A percentile compares a stretch with the other conserved stretches of the same genome.
Evolutionary conservation across 176 grass and related monocot genomes (phyloP).

Genomic region (Paspalum vaginatum): DNA sequence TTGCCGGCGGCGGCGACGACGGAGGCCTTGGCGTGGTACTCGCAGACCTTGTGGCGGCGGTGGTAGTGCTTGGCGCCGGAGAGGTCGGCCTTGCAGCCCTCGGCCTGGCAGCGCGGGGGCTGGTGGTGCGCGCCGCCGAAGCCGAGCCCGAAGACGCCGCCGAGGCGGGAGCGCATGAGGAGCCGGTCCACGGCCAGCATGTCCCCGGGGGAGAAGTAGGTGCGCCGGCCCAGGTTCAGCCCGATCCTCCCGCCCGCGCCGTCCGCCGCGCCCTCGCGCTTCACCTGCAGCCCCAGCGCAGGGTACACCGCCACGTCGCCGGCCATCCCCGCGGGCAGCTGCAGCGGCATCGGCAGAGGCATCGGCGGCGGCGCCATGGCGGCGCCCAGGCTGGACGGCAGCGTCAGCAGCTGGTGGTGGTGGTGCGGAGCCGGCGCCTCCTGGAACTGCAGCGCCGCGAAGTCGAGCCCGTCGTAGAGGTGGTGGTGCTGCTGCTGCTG

Average conservation of each 20-base stretch:
- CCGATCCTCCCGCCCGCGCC: constrained; percentile 51
- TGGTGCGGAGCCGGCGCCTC: neutral
- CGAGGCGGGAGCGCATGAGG: constrained; percentile 52
- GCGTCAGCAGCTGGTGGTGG: constrained; percentile 50
- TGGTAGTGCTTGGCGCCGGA: constrained; percentile 95
- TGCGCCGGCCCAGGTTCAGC: constrained; percentile 79
- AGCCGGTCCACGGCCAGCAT: constrained; percentile 62
- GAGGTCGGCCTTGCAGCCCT: constrained; percentile 86
- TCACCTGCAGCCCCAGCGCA: constrained; percentile 55
- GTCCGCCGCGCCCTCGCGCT: constrained; percentile 55
- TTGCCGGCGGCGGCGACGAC: constrained; percentile 65
- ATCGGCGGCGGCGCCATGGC: constrained; percentile 42
- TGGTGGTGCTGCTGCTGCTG: constrained; percentile 45
- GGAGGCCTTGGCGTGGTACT: constrained; percentile 94
- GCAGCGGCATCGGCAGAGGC: constrained; percentile 45
- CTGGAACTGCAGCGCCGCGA: constrained; percentile 54
- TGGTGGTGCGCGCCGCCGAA: constrained; percentile 63
- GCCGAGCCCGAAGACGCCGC: constrained; percentile 56
- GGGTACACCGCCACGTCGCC: constrained; percentile 46
- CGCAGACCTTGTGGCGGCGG: constrained; percentile 96
- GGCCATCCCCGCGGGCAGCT: constrained; percentile 26
- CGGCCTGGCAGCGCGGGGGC: constrained; percentile 80
- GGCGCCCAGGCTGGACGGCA: constrained; percentile 21
- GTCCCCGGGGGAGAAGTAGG: constrained; percentile 81
- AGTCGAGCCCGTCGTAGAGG: constrained; percentile 46